Conservation (phyloP, 2,329 filamentous ascomycete genomes). For the Ophiosphaerella herpotricha region DNA sequence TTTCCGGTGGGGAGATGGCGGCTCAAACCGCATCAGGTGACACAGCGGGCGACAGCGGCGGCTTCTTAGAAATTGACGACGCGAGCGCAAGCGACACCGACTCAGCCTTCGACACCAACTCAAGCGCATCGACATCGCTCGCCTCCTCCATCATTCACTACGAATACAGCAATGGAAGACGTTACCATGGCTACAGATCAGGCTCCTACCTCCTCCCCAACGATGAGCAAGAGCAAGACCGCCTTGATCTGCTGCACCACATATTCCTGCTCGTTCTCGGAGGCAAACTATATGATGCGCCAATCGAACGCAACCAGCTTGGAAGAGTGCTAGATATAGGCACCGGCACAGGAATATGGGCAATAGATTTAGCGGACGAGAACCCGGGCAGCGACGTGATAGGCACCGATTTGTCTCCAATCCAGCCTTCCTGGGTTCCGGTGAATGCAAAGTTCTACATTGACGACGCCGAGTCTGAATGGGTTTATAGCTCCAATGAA, state of each 20-base stretch:
- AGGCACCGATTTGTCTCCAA: constrained; percentile 45
- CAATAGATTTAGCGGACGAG: constrained; percentile 46
- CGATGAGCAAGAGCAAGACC: constrained; percentile 47
- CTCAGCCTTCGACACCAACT: constrained; percentile 36
- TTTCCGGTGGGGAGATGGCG: too few species aligned
- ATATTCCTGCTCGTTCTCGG: constrained; percentile 43
- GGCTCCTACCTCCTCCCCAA: constrained; percentile 45
- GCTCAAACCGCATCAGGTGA: neutral
- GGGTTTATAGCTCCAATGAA: constrained; percentile 43
- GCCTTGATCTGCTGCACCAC: constrained; percentile 46
- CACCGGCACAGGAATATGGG: constrained; percentile 49
- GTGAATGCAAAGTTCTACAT: constrained; percentile 49
- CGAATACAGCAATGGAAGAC: constrained; percentile 45
- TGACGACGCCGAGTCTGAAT: constrained; percentile 48
- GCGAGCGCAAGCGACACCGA: constrained; percentile 34
- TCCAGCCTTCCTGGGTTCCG: constrained; percentile 47
- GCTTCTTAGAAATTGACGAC: constrained; percentile 32
- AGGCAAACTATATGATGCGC: constrained; percentile 44
- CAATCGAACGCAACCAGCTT: constrained; percentile 22
- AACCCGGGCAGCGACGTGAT: constrained; percentile 40
- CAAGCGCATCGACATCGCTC: constrained; percentile 39
- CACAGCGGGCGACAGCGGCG: constrained; percentile 3
- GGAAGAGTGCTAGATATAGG: constrained; percentile 44
- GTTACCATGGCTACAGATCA: constrained; percentile 45
- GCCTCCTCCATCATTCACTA: constrained; percentile 45